Evolutionary conservation across 768 basidiomycete species (phyloP), one percentile per base, ranked within the genome.

Genomic region (Lactifluus rugatus): DNA sequence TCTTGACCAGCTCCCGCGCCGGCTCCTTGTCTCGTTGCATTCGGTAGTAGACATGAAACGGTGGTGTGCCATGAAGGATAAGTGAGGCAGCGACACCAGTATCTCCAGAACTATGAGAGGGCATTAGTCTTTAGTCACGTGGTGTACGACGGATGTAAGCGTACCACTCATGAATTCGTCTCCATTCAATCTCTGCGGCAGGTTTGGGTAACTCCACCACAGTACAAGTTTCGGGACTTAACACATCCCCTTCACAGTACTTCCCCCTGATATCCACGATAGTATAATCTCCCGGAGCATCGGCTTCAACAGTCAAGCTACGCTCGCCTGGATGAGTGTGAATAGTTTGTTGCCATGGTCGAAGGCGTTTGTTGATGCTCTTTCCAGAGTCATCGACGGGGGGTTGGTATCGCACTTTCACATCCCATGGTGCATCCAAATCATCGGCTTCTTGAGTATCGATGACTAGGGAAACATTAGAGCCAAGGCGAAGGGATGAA

Each of bases 21-120:
- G 80, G 69, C 64, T 88, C 85, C 17, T 80, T 77, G 71, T 92
- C 80, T 48, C 83, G 81, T 66, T 89, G 84, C 56, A 81, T 79
- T 13, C 77, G 81, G 70, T 93, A 96, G 66, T 81, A 81, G 11
- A 95, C 81, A 49, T 79, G 78, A 80, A 96, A 97, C 6, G 94
- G 94, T 26, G 93, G 85, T 3, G 85, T 86, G 16, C 94, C 95
- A 50, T 85, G 87, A 49, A 98, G 77, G 57, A 93, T 80, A 50
- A 96, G 81, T 3, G 87, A 83, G 2, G 89, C 93, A 13, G 85
- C 85, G 48, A 95, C 89, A 8, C 95, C 94, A 17, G 89, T 93
- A 65, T 96, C 94, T 1, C 90, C 88, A 49, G 90, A 90, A 69
- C 89, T 92, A 62, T 34, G 46, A 61, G 23, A 42, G 46, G 25